Evolutionary conservation across 2,329 filamentous ascomycete species (phyloP).

Genomic region (Fonsecaea monophora): DNA sequence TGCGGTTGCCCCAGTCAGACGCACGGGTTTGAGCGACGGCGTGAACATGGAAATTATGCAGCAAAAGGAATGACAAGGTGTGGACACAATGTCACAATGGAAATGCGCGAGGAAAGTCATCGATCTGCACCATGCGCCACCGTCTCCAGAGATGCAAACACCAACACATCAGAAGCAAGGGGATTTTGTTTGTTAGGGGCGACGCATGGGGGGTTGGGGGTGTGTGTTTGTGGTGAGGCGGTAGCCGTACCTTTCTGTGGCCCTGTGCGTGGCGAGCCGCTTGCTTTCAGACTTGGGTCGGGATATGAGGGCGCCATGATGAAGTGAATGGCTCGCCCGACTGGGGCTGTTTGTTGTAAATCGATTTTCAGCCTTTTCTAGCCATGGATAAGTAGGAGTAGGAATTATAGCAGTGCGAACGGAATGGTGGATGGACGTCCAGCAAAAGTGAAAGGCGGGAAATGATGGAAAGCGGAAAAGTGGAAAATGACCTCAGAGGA

Average conservation of each 20-base stretch:
- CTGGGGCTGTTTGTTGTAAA: not conserved
- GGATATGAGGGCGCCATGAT: conserved; percentile 32
- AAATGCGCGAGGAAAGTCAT: not conserved
- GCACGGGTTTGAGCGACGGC: conserved; percentile 2
- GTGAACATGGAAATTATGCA: conserved; percentile 9
- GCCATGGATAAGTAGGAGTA: conserved; percentile 2
- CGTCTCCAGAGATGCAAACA: not conserved
- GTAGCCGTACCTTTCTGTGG: conserved; percentile 35
- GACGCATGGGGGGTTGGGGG: not conserved
- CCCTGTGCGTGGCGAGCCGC: conserved; percentile 26
- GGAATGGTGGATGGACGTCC: no score
- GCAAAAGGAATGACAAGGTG: conserved; percentile 13
- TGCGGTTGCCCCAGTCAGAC: conserved; percentile 3
- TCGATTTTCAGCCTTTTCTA: not conserved
- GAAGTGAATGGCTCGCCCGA: not conserved
- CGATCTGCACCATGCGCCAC: not conserved
- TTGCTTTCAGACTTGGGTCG: conserved; percentile 15
- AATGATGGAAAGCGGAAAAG: not conserved
- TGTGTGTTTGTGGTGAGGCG: not conserved
- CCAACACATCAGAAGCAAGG: not conserved
- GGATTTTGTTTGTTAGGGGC: conserved; percentile 15
- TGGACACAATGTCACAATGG: not conserved
- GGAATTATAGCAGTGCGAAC: not conserved
- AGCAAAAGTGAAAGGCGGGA: not conserved
- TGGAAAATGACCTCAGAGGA: conserved; percentile 2